These are phyloP conservation scores for Globisporangium emineosum DNA, from an alignment of 352 stramenopile species.

Conservation along the genomic window DNA sequence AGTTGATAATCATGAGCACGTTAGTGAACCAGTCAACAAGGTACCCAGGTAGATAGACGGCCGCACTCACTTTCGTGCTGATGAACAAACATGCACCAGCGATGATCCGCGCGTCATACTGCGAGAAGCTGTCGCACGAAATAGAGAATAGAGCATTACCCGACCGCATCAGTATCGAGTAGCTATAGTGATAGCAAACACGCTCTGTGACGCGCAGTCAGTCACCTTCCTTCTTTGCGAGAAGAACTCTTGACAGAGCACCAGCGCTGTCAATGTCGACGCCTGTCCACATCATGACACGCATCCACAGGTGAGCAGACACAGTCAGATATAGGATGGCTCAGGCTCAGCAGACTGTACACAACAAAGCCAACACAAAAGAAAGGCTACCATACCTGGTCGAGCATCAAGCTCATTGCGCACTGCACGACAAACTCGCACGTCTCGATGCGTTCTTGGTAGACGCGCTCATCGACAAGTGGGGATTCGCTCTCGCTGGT, in stretches of 20 bases:
- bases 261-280: slow-evolving; percentile 17
- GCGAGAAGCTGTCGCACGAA: slow-evolving; percentile 12
- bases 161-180: neutral
- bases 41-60: neutral
- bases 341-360: too few relatives aligned
- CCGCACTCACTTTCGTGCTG: slow-evolving; percentile 16
- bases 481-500: neutral
- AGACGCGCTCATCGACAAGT: neutral
- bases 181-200: neutral
- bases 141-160: neutral
- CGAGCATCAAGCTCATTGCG: slow-evolving; percentile 15
- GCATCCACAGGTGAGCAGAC: neutral
- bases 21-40: neutral
- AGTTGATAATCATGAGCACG: neutral
- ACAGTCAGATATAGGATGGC: neutral
- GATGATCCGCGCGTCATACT: slow-evolving; percentile 21
- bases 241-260: slow-evolving; percentile 19
- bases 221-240: slow-evolving; percentile 22
- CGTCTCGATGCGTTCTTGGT: slow-evolving; percentile 7
- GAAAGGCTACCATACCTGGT: slow-evolving; percentile 9
- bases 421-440: slow-evolving; percentile 14
- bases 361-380: neutral
- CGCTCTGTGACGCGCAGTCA: neutral
- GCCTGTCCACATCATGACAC: slow-evolving; percentile 1
- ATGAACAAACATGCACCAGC: slow-evolving; percentile 19